These are phyloP conservation scores for Podaxis rugospora DNA, from an alignment of 768 basidiomycete genomes.

Conservation along the genomic window DNA sequence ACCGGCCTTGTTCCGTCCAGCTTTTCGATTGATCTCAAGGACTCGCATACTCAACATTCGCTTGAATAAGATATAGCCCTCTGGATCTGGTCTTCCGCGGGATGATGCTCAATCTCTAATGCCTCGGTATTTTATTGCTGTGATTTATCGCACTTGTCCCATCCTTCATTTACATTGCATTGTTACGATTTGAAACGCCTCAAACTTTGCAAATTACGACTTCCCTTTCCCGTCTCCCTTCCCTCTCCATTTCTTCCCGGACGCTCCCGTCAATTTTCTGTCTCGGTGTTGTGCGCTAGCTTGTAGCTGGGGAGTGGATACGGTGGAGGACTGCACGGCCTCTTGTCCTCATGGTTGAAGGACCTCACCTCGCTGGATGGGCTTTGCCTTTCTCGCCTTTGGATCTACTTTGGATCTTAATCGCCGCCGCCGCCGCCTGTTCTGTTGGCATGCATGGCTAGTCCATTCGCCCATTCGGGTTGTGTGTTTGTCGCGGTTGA, in stretches of 20 bases:
- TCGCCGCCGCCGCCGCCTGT: neutral
- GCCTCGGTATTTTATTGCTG: slow-evolving; percentile 33
- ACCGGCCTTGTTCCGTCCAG: slow-evolving; percentile 50
- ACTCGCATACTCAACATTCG: slow-evolving; percentile 17
- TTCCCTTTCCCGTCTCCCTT: slow-evolving; percentile 11
- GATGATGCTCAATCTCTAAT: slow-evolving; percentile 24
- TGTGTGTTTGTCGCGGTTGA: slow-evolving; percentile 21
- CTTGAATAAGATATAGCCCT: slow-evolving; percentile 13
- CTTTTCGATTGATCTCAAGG: slow-evolving; percentile 24
- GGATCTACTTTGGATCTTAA: neutral
- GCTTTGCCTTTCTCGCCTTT: neutral
- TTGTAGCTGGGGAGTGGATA: neutral
- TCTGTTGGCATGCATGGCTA: slow-evolving; percentile 28
- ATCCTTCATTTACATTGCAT: slow-evolving; percentile 16
- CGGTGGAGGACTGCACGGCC: neutral
- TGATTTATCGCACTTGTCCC: slow-evolving; percentile 25
- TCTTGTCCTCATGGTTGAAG: neutral
- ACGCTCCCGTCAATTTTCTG: slow-evolving; percentile 5
- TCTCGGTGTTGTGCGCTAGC: slow-evolving; percentile 5
- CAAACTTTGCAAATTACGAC: slow-evolving; percentile 20
- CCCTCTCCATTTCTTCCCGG: slow-evolving; percentile 8
- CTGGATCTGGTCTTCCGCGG: slow-evolving; percentile 16
- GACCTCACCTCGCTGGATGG: neutral
- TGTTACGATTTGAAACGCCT: slow-evolving; percentile 23
- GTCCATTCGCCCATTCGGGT: slow-evolving; percentile 26